A percentile compares a stretch with the other conserved stretches of the same genome.
phyloP scores from a whole-genome alignment of 192 early-diverging fungal genomes.

The Mortierella claussenii region DNA sequence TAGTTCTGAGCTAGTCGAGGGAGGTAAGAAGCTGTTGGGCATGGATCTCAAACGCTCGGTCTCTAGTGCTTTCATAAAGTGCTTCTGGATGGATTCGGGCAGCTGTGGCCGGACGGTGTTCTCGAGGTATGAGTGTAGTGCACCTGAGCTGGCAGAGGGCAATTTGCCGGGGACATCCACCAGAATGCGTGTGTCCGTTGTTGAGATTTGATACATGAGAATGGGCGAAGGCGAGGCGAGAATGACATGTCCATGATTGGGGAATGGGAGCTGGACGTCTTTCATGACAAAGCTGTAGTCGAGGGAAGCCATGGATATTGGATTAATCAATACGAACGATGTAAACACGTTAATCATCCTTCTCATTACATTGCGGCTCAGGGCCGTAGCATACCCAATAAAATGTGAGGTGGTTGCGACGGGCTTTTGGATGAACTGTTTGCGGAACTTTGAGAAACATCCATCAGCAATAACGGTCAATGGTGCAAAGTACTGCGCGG shows the following conservation, averaged over 20 bases:
- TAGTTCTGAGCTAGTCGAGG: conserved; percentile 72
- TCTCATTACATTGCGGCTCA: background rate
- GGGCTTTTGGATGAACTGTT: conserved; percentile 66
- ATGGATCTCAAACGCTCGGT: conserved; percentile 82
- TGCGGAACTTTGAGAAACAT: conserved; percentile 95
- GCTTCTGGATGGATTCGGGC: conserved; percentile 67
- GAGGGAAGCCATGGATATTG: background rate
- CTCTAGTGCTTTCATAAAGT: conserved; percentile 76
- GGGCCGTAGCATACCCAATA: conserved; percentile 81
- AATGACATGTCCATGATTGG: conserved; percentile 92
- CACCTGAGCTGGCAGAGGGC: conserved; percentile 74
- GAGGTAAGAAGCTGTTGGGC: conserved; percentile 92
- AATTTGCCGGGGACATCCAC: conserved; percentile 93
- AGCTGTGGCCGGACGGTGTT: conserved; percentile 73
- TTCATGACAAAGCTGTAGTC: conserved; percentile 70
- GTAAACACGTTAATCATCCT: background rate
- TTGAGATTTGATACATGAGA: conserved; percentile 92
- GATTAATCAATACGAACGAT: background rate
- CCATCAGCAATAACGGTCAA: conserved; percentile 93
- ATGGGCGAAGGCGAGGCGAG: conserved; percentile 88
- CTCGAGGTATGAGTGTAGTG: conserved; percentile 70
- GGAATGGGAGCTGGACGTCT: conserved; percentile 78
- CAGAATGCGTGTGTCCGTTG: conserved; percentile 87
- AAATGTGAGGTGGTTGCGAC: conserved; percentile 72
- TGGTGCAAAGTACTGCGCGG: conserved; percentile 66